A percentile compares a stretch with the other conserved stretches of the same genome.
phyloP scores from a whole-genome alignment of 2,329 filamentous ascomycete species.

The Nigrospora sphaerica region DNA sequence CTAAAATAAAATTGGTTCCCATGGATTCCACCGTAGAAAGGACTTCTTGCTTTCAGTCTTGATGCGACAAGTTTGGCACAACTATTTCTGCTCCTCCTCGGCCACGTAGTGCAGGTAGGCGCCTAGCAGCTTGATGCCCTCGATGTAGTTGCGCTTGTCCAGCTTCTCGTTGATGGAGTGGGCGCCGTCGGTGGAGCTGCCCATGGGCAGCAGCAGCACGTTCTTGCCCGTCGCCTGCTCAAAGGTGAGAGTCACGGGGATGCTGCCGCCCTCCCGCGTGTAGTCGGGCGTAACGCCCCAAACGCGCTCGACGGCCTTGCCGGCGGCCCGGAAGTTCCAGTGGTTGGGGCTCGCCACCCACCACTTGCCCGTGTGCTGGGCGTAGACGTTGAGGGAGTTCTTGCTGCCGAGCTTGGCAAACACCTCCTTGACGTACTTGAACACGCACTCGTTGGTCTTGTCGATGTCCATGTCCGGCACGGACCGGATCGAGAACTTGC shows the following conservation, averaged over 20 bases:
- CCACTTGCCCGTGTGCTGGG: slow-evolving; percentile 94
- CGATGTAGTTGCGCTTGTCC: slow-evolving; percentile 94
- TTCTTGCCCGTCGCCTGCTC: slow-evolving; percentile 98
- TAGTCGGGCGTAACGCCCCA: slow-evolving; percentile 92
- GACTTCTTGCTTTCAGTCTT: too few relatives aligned
- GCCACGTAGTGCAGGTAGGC: slow-evolving; percentile 95
- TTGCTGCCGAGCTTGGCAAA: slow-evolving; percentile 87
- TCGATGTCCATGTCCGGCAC: slow-evolving; percentile 96
- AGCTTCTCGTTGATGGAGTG: slow-evolving; percentile 99
- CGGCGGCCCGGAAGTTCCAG: slow-evolving; percentile 95
- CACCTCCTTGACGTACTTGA: slow-evolving; percentile 73
- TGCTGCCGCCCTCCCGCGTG: slow-evolving; percentile 94
- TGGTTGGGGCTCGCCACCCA: slow-evolving; percentile 97
- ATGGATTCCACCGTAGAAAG: too few relatives aligned
- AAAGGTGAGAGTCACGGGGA: slow-evolving; percentile 93
- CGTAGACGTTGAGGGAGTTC: slow-evolving; percentile 75
- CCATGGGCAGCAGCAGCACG: slow-evolving; percentile 91
- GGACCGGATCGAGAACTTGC: slow-evolving; percentile 97
- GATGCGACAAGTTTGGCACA: background rate
- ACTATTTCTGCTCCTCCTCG: slow-evolving; percentile 57
- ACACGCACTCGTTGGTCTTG: slow-evolving; percentile 78
- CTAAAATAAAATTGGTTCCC: too few relatives aligned
- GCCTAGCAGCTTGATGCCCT: slow-evolving; percentile 92
- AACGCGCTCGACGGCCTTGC: slow-evolving; percentile 93
- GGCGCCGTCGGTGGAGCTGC: slow-evolving; percentile 89